Base-by-base conservation (phyloP, 2,329 filamentous ascomycete genomes). In the Parafenestella ontariensis region DNA sequence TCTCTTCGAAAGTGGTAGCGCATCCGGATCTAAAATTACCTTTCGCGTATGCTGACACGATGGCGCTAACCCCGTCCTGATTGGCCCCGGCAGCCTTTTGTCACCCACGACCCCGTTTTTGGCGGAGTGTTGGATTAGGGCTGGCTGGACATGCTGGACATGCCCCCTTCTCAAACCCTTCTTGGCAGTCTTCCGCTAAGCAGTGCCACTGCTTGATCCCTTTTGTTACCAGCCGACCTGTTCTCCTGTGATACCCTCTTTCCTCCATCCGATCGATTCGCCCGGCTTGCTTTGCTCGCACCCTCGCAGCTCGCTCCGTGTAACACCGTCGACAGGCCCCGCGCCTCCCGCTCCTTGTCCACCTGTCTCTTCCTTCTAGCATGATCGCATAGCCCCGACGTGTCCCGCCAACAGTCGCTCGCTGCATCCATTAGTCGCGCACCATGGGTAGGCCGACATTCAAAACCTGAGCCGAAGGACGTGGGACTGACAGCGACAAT, bases 381-480 rank as follows among this genome's bases (percentile, higher is more conserved):
- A 71, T 71, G 68, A 54, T 57, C 58, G 54, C 63, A 59, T 72
- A 70, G 66, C 46, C 59, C 36, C 54, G 46, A 54, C 50, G 31
- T 44, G n/a, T 24, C 49, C 33, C 49, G 33, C 57, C 54, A 26
- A 53, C 62, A 48, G 41, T 59, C 67, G 54, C 67, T 71, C 66
- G 61, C 62, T 65, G 54, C 58, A 29, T 55, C 53, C 33, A 51
- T 56, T 51, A 54, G n/a, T 52, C 34, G 51, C 58, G 58, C 31
- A 54, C 48, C 42, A 72, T 72, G 69, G 69, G 69, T 72, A 65
- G 44, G 69, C 62, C 47, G 23, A 29, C 43, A 9, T 34, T 6
- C 49, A 31, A 44, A 8, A 11, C 23, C 24, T 1, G 33, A 39
- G 13, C 9, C 21, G 29, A n/a, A 13, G 5, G 36, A 47, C 37